Percentiles rank a stretch among this genome's conserved stretches.
phyloP scores from a whole-genome alignment of 164 flowering plant genomes.

The Saururus chinensis region DNA sequence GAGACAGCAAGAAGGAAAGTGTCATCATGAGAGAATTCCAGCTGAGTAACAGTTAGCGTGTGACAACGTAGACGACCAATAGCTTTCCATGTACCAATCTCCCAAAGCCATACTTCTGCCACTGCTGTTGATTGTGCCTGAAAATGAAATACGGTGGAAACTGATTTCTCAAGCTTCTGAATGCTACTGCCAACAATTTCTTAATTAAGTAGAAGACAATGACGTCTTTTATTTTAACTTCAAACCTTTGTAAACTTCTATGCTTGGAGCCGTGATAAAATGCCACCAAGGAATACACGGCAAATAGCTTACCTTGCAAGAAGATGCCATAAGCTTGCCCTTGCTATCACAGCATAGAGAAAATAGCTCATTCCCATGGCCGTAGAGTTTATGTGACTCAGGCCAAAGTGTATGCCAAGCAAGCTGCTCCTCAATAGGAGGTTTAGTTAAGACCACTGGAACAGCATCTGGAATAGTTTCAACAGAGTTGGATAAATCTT shows the following conservation, averaged over 20 bases:
- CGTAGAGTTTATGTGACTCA: slow-evolving; percentile 95
- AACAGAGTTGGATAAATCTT: slow-evolving; percentile 55
- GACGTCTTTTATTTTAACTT: no score
- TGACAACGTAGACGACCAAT: slow-evolving; percentile 88
- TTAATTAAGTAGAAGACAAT: neutral
- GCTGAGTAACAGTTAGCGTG: slow-evolving; percentile 78
- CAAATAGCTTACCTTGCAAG: slow-evolving; percentile 64
- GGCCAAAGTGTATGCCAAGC: slow-evolving; percentile 98
- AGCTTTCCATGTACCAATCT: slow-evolving; percentile 89
- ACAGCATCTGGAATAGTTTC: slow-evolving; percentile 92
- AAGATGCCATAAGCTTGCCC: slow-evolving; percentile 85
- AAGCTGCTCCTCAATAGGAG: slow-evolving; percentile 92
- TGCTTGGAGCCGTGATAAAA: neutral
- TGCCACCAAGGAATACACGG: neutral
- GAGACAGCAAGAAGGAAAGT: slow-evolving; percentile 74
- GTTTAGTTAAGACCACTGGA: slow-evolving; percentile 66
- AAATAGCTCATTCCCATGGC: slow-evolving; percentile 96
- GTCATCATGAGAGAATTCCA: slow-evolving; percentile 84
- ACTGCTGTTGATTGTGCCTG: slow-evolving; percentile 81
- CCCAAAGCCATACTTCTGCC: slow-evolving; percentile 97
- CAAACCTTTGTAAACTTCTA: no score
- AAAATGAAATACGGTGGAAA: slow-evolving; percentile 6
- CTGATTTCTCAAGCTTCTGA: neutral
- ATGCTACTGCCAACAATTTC: neutral
- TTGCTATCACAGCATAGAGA: slow-evolving; percentile 74